Base-by-base conservation (phyloP, 192 early-diverging fungal species). In the Thamnidium elegans region DNA sequence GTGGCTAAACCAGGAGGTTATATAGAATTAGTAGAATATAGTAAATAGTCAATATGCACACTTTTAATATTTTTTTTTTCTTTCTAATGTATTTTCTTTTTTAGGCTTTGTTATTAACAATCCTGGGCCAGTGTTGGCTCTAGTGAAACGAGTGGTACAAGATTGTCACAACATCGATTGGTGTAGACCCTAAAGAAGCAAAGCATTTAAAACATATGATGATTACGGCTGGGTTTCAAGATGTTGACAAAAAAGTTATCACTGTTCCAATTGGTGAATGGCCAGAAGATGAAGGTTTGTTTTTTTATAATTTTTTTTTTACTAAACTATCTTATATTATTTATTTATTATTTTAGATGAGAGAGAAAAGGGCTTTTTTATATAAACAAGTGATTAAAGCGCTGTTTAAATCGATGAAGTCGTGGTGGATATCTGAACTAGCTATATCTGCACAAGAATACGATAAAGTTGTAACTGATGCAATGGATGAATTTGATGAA, bases 1-100 rank as follows among this genome's bases (percentile, higher is more conserved):
- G 70, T 84, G 5, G 31, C 75, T 19, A 84, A 82, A 54, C 80
- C 80, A 17, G 77, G 75, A 55, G 82, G 80, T 2, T 71, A 62
- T 42, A 34, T 84, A 0, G 78, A 84, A 45, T 59, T 84, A 0
- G 73, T 81, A 15, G 78, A 84, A 63, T 56, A 67, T 30, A 61
- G 67, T 65, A 73, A 53, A 3, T 4, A 20, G 15, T 36, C 11
- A 50, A 9, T 26, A 15, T 14, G 26, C 30, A 2, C 8, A 15
- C 11, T n/a, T n/a, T n/a, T n/a, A 14, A 20, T 30, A 48, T 10
- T 14, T 31, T 58, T 52, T 31, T 48, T 44, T 50, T 36, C 20
- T 52, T 42, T 14, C 7, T 30, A 13, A n/a, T 3, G 1, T n/a
- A 42, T 54, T 54, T 43, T 47, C 19, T 17, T 31, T 10, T 26